phyloP scores from a whole-genome alignment of 768 basidiomycete genomes.

The Pleurotus tuoliensis region DNA sequence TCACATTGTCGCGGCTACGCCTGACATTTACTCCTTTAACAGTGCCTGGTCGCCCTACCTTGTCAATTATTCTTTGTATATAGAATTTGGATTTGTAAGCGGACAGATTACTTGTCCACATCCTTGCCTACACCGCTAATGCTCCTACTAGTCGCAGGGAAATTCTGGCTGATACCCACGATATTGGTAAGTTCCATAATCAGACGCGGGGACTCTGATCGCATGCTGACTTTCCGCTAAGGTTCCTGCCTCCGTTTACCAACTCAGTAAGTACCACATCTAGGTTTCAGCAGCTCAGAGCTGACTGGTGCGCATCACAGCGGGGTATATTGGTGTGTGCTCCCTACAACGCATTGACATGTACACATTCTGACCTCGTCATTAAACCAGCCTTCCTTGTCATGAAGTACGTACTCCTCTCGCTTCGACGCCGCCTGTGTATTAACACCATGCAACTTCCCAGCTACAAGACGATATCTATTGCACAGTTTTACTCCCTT shows the following conservation, averaged over 20 bases:
- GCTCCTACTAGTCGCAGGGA: not conserved
- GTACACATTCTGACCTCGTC: not conserved
- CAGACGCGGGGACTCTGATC: not conserved
- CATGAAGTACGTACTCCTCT: not conserved
- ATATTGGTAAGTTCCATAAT: not conserved
- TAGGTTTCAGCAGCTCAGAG: no score
- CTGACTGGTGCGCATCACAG: not conserved
- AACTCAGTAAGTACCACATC: not conserved
- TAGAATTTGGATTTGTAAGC: constrained; percentile 5
- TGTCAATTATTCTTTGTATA: constrained; percentile 3
- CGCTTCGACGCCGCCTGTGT: no score
- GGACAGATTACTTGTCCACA: not conserved
- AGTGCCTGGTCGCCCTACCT: constrained; percentile 4
- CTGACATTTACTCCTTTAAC: not conserved
- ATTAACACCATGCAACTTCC: no score
- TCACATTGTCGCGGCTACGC: no score
- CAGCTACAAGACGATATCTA: not conserved
- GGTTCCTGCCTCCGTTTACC: constrained; percentile 1
- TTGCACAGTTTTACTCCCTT: constrained; percentile 1
- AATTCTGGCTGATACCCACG: not conserved
- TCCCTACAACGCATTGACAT: not conserved
- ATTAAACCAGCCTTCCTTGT: not conserved
- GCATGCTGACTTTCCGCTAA: not conserved
- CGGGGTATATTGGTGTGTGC: constrained; percentile 1
- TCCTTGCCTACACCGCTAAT: not conserved